A percentile compares a stretch with the other conserved stretches of the same genome.
phyloP scores from a whole-genome alignment of 306 rosid species.

The Gastrolobium bilobum region DNA sequence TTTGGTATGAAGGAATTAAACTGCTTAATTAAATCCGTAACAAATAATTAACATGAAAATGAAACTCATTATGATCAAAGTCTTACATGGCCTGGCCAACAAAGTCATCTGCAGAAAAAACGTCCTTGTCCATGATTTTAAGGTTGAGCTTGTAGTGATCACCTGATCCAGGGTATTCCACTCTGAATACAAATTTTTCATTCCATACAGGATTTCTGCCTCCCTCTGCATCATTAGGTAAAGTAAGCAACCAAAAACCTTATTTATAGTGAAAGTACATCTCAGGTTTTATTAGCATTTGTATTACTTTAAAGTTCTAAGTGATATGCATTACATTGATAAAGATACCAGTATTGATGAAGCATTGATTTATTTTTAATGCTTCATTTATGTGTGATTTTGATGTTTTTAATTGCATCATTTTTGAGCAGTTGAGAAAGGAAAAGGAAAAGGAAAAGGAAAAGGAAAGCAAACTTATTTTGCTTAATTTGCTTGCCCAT shows the following conservation, averaged over 20 bases:
- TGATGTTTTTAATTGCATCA: slow-evolving; percentile 27
- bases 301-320: not conserved
- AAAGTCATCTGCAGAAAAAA: slow-evolving; percentile 77
- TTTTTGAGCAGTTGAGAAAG: not conserved
- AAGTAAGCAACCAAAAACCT: not conserved
- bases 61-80: not conserved
- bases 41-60: slow-evolving; percentile 10
- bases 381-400: not conserved
- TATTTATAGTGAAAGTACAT: slow-evolving; percentile 15
- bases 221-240: slow-evolving; percentile 62
- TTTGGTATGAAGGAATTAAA: not conserved
- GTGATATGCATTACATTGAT: not conserved
- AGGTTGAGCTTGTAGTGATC: slow-evolving; percentile 70
- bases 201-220: slow-evolving; percentile 81
- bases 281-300: slow-evolving; percentile 13
- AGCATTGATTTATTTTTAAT: not conserved
- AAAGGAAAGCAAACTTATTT: not conserved
- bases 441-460: slow-evolving; percentile 11
- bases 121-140: slow-evolving; percentile 81
- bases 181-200: slow-evolving; percentile 77
- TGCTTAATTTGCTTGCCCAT: not conserved
- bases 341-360: not conserved
- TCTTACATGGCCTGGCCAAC: slow-evolving; percentile 82
- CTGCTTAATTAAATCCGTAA: slow-evolving; percentile 2
- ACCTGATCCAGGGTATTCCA: slow-evolving; percentile 85